Base-by-base conservation (phyloP, 2,329 filamentous ascomycete species). In the Aspergillus hiratsukae region DNA sequence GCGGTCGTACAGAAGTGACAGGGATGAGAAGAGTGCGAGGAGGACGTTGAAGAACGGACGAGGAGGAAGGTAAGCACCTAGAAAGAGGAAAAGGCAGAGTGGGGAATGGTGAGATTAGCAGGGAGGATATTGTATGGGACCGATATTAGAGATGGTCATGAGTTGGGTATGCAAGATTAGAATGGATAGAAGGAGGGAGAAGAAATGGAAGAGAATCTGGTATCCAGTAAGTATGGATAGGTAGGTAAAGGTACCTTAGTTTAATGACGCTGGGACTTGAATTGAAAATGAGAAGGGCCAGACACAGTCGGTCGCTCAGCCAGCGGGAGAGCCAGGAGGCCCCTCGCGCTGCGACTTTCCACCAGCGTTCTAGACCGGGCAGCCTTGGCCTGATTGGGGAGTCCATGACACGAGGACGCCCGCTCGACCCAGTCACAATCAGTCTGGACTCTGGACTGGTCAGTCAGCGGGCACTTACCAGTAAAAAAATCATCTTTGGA, bases 351-450 rank as follows among this genome's bases (percentile, higher is more conserved):
- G 56, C 55, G 53, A 58, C 56, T 59, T 45, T 62, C 53, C 48
- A 54, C 53, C 53, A 28, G 58, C 52, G 61, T 60, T 64, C 62
- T 64, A 63, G 62, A 64, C 62, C 61, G 48, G 57, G 53, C 56
- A 53, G 52, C 25, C 55, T 59, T 54, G 57, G 58, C 58, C 56
- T 59, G 56, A 61, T 62, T 57, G 56, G 57, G 61, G 60, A 59
- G 60, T 61, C 59, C 58, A 62, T 64, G 61, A 64, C 62, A 64
- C 62, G 60, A 61, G 60, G 59, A 50, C 59, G 51, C 48, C 51
- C 54, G 51, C 50, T 55, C 56, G 51, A 48, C 43, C 53, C 41
- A 29, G 51, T 50, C 51, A 49, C 28, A 51, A 17, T 37, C 31
- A 14, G n/a, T n/a, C n/a, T n/a, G n/a, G n/a, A 7, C 1, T 35